A percentile compares a stretch with the other conserved stretches of the same genome.
These are phyloP conservation scores for Salix dunnii DNA, from an alignment of 345 rosid genomes.

Conservation along the genomic window DNA sequence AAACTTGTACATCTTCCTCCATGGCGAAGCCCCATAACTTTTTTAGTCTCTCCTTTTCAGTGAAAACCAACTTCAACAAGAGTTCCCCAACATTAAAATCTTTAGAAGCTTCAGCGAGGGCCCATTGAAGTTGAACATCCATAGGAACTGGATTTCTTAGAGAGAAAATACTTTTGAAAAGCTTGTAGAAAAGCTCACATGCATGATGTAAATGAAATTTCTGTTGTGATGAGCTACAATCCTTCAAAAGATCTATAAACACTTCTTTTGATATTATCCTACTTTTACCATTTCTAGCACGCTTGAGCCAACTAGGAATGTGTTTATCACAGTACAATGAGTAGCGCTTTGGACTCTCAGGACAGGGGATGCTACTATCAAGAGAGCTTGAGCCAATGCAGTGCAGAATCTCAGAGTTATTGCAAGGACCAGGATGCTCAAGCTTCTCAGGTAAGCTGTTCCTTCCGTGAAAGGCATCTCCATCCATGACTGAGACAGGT, in stretches of 20 bases:
- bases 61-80: slow-evolving; percentile 64
- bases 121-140: slow-evolving; percentile 95
- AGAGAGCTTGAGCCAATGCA: slow-evolving; percentile 63
- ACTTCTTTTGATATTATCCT: slow-evolving; percentile 93
- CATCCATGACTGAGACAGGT: slow-evolving; percentile 38
- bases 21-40: slow-evolving; percentile 68
- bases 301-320: slow-evolving; percentile 99
- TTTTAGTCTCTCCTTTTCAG: slow-evolving; percentile 70
- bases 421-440: slow-evolving; percentile 42
- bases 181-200: slow-evolving; percentile 92
- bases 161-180: slow-evolving; percentile 84
- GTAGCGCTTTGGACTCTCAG: slow-evolving; percentile 65
- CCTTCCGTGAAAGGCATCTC: slow-evolving; percentile 32
- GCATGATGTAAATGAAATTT: slow-evolving; percentile 82
- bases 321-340: slow-evolving; percentile 83
- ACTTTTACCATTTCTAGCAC: slow-evolving; percentile 97
- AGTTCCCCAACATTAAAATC: slow-evolving; percentile 54
- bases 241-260: slow-evolving; percentile 63
- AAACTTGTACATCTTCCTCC: slow-evolving; percentile 36
- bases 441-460: slow-evolving; percentile 42
- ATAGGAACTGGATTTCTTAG: slow-evolving; percentile 86
- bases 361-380: slow-evolving; percentile 47
- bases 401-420: slow-evolving; percentile 25
- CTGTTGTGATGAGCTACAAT: slow-evolving; percentile 57
- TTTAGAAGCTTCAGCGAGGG: slow-evolving; percentile 85